Percentiles rank a stretch among this genome's conserved stretches.
Conservation (phyloP, 1,284 basidiomycete genomes). For the Ustilago esculenta region DNA sequence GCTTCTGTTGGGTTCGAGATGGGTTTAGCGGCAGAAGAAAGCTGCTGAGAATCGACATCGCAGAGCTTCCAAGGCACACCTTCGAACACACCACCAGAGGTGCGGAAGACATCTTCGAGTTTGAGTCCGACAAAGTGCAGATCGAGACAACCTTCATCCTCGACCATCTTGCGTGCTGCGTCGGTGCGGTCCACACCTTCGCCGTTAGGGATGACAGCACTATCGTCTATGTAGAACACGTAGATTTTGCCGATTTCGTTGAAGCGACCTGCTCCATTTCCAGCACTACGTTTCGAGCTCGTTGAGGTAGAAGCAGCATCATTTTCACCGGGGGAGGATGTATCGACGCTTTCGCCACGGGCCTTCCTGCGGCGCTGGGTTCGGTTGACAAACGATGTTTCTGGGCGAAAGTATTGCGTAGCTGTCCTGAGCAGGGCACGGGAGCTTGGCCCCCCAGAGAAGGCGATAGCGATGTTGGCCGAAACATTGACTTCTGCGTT, state of each 20-base stretch:
- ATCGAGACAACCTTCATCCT: conserved; percentile 35
- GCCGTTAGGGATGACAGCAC: conserved; percentile 19
- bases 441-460: conserved; percentile 27
- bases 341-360: conserved; percentile 2
- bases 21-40: not conserved
- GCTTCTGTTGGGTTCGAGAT: conserved; percentile 19
- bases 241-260: conserved; percentile 53
- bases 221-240: conserved; percentile 58
- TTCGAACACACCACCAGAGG: not conserved
- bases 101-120: conserved; percentile 44
- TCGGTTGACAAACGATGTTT: conserved; percentile 12
- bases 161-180: conserved; percentile 31
- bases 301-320: not conserved
- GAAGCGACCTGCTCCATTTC: conserved; percentile 26
- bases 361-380: conserved; percentile 7
- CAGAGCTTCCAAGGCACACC: conserved; percentile 7
- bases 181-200: conserved; percentile 28
- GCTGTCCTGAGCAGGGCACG: conserved; percentile 30
- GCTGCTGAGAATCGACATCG: conserved; percentile 13
- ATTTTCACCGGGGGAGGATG: not conserved
- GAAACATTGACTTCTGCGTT: conserved; percentile 30
- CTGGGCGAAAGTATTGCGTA: conserved; percentile 33
- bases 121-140: conserved; percentile 44
- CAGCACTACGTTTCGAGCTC: not conserved
- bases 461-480: conserved; percentile 34